phyloP scores from a whole-genome alignment of 306 rosid species.

The Cyclanthera cordifolia region DNA sequence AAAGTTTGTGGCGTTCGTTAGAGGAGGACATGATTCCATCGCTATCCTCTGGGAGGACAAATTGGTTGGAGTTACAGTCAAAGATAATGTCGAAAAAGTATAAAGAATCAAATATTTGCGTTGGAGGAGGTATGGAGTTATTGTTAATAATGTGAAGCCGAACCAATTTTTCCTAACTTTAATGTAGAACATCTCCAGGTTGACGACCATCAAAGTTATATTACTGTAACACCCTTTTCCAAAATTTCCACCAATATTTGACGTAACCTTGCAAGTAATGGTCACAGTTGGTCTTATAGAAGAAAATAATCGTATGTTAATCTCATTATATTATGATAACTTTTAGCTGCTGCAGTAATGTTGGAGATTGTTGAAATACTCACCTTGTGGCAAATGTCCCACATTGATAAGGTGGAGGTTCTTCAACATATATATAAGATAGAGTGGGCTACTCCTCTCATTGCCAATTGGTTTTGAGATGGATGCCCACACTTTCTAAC shows the following conservation, averaged over 20 bases:
- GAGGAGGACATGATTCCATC: constrained; percentile 90
- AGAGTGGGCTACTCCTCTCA: no score
- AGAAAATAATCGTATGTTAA: not conserved
- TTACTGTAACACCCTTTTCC: constrained; percentile 1
- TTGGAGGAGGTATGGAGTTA: constrained; percentile 76
- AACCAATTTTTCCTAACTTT: no score
- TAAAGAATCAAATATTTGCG: constrained; percentile 64
- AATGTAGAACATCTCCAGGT: not conserved
- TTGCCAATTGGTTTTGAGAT: no score
- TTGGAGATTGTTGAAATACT: no score
- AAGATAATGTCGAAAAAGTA: constrained; percentile 40
- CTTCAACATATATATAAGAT: no score
- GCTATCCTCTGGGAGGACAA: constrained; percentile 45
- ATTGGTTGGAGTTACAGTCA: constrained; percentile 92
- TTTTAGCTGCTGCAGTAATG: not conserved
- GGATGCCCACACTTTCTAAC: no score
- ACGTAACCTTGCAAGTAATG: not conserved
- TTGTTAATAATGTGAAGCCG: no score
- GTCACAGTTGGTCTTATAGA: not conserved
- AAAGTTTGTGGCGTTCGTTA: constrained; percentile 68
- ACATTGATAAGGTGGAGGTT: no score
- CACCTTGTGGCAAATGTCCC: no score
- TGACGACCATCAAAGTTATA: not conserved
- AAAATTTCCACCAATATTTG: not conserved
- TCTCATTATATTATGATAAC: not conserved